Evolutionary conservation across 495 filamentous ascomycete genomes (phyloP).

Genomic region (Elaphomyces granulatus): DNA sequence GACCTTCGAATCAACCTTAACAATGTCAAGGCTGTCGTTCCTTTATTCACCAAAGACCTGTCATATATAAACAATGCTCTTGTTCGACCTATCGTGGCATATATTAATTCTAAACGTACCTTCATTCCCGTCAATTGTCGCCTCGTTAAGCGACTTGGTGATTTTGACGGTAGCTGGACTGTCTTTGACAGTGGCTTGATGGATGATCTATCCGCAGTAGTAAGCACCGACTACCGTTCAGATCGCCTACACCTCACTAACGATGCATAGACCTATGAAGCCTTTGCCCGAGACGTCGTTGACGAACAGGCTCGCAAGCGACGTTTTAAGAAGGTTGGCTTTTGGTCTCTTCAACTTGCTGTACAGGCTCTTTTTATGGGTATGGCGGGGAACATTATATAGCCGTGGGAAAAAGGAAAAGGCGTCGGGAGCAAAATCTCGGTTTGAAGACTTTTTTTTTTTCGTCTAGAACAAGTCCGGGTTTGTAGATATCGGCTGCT

Average conservation of each 20-base stretch:
- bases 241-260: not conserved
- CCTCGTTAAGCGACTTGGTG: constrained; percentile 68
- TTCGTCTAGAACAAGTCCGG: no score
- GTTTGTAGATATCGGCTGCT: no score
- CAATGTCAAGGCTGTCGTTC: constrained; percentile 79
- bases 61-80: constrained; percentile 94
- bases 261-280: constrained; percentile 55
- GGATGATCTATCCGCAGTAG: constrained; percentile 87
- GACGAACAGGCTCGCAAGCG: constrained; percentile 73
- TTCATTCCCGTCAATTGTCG: constrained; percentile 94
- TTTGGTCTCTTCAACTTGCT: constrained; percentile 84
- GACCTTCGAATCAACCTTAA: constrained; percentile 84
- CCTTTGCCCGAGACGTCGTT: constrained; percentile 76
- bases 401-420: no score
- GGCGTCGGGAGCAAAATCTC: no score
- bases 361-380: constrained; percentile 93
- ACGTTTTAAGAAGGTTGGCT: constrained; percentile 86
- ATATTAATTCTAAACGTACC: constrained; percentile 84
- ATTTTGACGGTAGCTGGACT: constrained; percentile 95
- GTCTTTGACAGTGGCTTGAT: constrained; percentile 87
- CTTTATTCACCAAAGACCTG: constrained; percentile 76
- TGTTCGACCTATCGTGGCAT: constrained; percentile 93
- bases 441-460: no score
- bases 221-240: constrained; percentile 18
- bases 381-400: constrained; percentile 75